These are phyloP conservation scores for Pezicula neosporulosa DNA, from an alignment of 2,329 filamentous ascomycete species.

Conservation along the genomic window DNA sequence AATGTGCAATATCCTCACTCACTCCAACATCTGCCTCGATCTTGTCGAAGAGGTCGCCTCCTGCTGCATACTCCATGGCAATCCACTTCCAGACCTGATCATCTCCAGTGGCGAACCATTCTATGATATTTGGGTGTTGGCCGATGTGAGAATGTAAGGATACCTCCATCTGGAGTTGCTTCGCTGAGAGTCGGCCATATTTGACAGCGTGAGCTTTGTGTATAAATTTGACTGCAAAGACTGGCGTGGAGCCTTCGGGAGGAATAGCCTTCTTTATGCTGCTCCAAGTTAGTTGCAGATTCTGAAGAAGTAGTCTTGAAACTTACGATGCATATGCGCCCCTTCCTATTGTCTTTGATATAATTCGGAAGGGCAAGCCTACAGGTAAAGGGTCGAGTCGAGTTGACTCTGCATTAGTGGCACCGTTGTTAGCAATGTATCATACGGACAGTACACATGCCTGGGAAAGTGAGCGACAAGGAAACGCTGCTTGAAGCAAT, in stretches of 20 bases:
- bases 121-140: conserved; percentile 89
- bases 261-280: conserved; percentile 83
- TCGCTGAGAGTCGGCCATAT: conserved; percentile 81
- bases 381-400: conserved; percentile 79
- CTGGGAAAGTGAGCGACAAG: too few relatives aligned
- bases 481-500: too few relatives aligned
- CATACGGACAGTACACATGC: neutral
- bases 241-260: conserved; percentile 60
- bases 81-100: conserved; percentile 93
- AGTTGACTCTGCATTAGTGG: conserved; percentile 72
- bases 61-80: conserved; percentile 94
- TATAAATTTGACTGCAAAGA: conserved; percentile 98
- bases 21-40: conserved; percentile 97
- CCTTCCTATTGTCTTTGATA: conserved; percentile 94
- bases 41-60: conserved; percentile 97
- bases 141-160: conserved; percentile 85
- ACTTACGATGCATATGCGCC: conserved; percentile 94
- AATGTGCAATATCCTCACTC: conserved; percentile 89
- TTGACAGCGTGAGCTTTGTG: conserved; percentile 93
- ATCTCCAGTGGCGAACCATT: conserved; percentile 85
- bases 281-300: conserved; percentile 8
- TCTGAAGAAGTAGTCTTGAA: neutral
- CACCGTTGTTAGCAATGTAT: conserved; percentile 22
- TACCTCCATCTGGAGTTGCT: conserved; percentile 90
- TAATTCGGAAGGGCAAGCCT: conserved; percentile 86